phyloP scores from a whole-genome alignment of 73 alveolate genomes.

The Strombidium stylifer region DNA sequence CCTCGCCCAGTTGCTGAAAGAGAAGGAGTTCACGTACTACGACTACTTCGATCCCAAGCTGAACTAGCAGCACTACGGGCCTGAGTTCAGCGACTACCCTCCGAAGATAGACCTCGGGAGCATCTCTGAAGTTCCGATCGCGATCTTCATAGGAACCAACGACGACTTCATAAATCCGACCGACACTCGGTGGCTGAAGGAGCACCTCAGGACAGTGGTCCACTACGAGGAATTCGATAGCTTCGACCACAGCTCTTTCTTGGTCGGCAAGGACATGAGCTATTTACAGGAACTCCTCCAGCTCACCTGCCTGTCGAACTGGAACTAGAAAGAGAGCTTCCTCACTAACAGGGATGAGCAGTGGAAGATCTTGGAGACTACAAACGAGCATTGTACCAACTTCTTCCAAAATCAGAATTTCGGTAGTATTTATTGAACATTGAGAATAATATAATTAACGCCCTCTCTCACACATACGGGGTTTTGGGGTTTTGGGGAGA shows the following conservation, averaged over 20 bases:
- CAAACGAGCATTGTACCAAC: too few relatives aligned
- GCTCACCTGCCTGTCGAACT: too few relatives aligned
- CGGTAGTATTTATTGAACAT: too few relatives aligned
- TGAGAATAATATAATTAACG: too few relatives aligned
- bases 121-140: constrained; percentile 42
- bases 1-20: constrained; percentile 63
- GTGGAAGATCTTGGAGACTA: too few relatives aligned
- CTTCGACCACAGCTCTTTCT: constrained; percentile 79
- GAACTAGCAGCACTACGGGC: constrained; percentile 83
- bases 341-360: too few relatives aligned
- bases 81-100: constrained; percentile 71
- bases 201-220: constrained; percentile 28
- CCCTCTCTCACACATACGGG: too few relatives aligned
- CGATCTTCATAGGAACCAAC: constrained; percentile 57
- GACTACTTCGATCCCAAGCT: constrained; percentile 82
- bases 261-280: constrained; percentile 72
- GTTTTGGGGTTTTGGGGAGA: too few relatives aligned
- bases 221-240: constrained; percentile 63
- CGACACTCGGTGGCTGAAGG: constrained; percentile 58
- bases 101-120: constrained; percentile 48
- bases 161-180: constrained; percentile 62
- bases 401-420: too few relatives aligned
- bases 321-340: too few relatives aligned
- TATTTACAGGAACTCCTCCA: constrained; percentile 64
- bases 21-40: constrained; percentile 58